Evolutionary conservation across 495 filamentous ascomycete genomes (phyloP).

Genomic region (Aspergillus wentii): DNA sequence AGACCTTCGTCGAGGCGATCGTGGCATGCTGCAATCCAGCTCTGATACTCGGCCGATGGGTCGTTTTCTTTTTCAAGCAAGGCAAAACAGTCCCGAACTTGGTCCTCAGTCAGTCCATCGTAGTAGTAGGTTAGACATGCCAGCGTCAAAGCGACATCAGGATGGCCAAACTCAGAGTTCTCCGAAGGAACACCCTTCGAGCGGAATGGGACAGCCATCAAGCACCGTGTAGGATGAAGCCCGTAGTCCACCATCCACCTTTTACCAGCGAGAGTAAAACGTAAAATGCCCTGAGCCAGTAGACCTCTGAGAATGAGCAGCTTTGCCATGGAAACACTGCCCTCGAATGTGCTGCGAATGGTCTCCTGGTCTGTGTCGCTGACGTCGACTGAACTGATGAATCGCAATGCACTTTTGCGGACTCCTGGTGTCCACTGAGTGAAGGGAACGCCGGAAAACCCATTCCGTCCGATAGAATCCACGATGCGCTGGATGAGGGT

Average conservation of each 20-base stretch:
- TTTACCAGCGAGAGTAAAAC: constrained; percentile 52
- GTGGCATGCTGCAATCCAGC: constrained; percentile 42
- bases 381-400: constrained; percentile 33
- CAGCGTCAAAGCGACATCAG: constrained; percentile 63
- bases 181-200: constrained; percentile 62
- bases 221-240: constrained; percentile 16
- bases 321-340: too few relatives aligned
- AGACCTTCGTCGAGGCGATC: constrained; percentile 33
- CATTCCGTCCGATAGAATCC: constrained; percentile 12
- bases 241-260: constrained; percentile 53
- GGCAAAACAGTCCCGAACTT: constrained; percentile 46
- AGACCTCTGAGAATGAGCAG: constrained; percentile 59
- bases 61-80: constrained; percentile 52
- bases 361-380: constrained; percentile 23
- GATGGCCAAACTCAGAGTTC: constrained; percentile 69
- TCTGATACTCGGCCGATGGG: constrained; percentile 47
- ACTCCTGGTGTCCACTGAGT: constrained; percentile 23
- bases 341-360: too few relatives aligned
- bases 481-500: constrained; percentile 6
- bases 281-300: constrained; percentile 50
- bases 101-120: constrained; percentile 47
- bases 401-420: constrained; percentile 18
- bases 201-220: constrained; percentile 54
- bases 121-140: constrained; percentile 70
- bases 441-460: constrained; percentile 17